Conservation (phyloP, 768 basidiomycete species). For the Leccinum subtestaceum region DNA sequence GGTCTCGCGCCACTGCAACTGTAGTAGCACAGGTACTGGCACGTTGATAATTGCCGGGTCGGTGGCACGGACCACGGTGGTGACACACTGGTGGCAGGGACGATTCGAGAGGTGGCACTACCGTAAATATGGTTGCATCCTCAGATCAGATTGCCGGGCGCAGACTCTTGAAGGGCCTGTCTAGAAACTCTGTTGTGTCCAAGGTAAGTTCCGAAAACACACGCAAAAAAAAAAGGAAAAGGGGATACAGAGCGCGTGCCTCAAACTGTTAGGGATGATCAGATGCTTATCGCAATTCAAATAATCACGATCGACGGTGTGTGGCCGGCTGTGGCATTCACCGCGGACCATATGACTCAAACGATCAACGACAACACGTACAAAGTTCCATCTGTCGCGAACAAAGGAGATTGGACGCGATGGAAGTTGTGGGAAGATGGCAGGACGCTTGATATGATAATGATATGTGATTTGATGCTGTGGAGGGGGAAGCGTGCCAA, state of each 20-base stretch:
- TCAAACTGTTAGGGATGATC: constrained; percentile 20
- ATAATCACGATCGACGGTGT: constrained; percentile 29
- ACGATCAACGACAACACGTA: constrained; percentile 11
- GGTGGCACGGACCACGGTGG: background rate
- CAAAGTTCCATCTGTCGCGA: constrained; percentile 35
- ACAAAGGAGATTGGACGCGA: constrained; percentile 51
- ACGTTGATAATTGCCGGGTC: background rate
- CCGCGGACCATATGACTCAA: background rate
- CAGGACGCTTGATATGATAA: background rate
- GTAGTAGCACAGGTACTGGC: background rate
- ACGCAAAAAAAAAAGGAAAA: background rate
- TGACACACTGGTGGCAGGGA: constrained; percentile 1
- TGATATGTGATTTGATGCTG: background rate
- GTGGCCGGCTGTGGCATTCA: background rate
- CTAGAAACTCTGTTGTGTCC: background rate
- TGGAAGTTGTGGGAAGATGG: constrained; percentile 18
- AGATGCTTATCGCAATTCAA: background rate
- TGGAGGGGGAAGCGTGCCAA: background rate
- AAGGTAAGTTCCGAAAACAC: background rate
- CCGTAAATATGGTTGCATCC: background rate
- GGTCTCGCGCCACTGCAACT: background rate
- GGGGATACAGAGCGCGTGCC: constrained; percentile 13
- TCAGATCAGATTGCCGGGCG: constrained; percentile 17
- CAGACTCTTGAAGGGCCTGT: constrained; percentile 3
- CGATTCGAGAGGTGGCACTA: constrained; percentile 1